These are phyloP conservation scores for Neurospora hispaniola DNA, from an alignment of 495 filamentous ascomycete genomes.

Conservation along the genomic window DNA sequence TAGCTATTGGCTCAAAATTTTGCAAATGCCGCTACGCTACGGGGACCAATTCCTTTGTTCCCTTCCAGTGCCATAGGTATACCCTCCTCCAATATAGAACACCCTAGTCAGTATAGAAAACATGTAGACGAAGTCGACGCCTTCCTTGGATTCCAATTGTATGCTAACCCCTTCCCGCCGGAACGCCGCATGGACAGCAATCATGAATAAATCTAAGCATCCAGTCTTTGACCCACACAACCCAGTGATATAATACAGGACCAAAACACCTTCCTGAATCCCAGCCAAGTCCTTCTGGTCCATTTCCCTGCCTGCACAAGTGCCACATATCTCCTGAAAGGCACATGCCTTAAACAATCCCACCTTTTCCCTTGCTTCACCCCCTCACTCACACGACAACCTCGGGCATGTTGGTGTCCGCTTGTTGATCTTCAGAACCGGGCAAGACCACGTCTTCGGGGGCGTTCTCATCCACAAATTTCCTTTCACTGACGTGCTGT, in stretches of 20 bases:
- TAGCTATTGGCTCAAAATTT: background rate
- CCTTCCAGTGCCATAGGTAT: background rate
- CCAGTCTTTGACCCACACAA: background rate
- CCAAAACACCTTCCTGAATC: conserved; percentile 2
- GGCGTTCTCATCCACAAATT: conserved; percentile 64
- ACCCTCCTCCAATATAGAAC: background rate
- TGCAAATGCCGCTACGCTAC: background rate
- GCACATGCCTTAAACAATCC: background rate
- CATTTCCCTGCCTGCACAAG: background rate
- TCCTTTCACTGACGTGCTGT: conserved; percentile 75
- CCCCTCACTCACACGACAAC: conserved; percentile 15
- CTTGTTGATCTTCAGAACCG: conserved; percentile 27
- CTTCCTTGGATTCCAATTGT: conserved; percentile 11
- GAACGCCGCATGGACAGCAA: conserved; percentile 14
- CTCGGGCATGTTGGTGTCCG: conserved; percentile 14
- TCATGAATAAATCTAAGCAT: background rate
- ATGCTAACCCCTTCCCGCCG: conserved; percentile 7
- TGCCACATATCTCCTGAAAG: background rate
- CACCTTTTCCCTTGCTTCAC: background rate
- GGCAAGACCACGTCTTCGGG: conserved; percentile 74
- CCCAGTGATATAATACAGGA: conserved; percentile 19
- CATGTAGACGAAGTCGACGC: background rate
- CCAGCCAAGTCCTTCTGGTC: conserved; percentile 3
- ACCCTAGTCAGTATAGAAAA: background rate
- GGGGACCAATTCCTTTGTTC: background rate